These are phyloP conservation scores for Venturia oleaginea DNA, from an alignment of 2,329 filamentous ascomycete genomes.

Conservation along the genomic window DNA sequence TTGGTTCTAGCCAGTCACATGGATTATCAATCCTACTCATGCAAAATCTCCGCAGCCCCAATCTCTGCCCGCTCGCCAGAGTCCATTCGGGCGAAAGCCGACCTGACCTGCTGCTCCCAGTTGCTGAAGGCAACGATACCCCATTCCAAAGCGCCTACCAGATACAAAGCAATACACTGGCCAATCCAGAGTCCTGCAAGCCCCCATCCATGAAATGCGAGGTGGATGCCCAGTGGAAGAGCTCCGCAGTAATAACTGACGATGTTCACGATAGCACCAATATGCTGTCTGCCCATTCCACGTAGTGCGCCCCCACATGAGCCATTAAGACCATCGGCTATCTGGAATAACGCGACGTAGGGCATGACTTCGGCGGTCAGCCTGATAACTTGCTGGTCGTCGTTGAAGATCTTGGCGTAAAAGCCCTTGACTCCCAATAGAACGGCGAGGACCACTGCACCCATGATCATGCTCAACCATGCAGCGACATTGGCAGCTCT, in stretches of 20 bases:
- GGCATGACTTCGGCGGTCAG: conserved; percentile 74
- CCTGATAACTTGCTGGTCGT: conserved; percentile 60
- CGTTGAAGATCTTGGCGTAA: conserved; percentile 74
- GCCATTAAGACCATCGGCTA: conserved; percentile 79
- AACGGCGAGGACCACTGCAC: conserved; percentile 55
- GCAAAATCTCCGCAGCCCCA: conserved; percentile 19
- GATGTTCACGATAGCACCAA: conserved; percentile 74
- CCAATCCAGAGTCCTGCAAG: conserved; percentile 73
- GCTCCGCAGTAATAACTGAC: conserved; percentile 78
- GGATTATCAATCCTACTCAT: conserved; percentile 8
- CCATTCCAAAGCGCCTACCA: conserved; percentile 74
- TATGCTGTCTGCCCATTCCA: conserved; percentile 79
- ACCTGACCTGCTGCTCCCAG: conserved; percentile 65
- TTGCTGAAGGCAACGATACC: conserved; percentile 65
- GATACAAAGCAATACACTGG: conserved; percentile 62
- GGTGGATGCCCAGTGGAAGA: conserved; percentile 69
- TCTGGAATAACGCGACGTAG: conserved; percentile 81
- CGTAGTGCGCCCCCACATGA: conserved; percentile 72
- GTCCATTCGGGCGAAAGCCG: conserved; percentile 64
- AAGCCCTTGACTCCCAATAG: conserved; percentile 63
- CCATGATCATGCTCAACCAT: conserved; percentile 60
- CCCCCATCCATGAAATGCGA: conserved; percentile 82
- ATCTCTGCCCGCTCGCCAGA: conserved; percentile 31
- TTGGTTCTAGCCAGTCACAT: conserved; percentile 15
- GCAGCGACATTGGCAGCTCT: conserved; percentile 69